A percentile compares a stretch with the other conserved stretches of the same genome.
Conservation (phyloP, 2,329 filamentous ascomycete species). For the Talaromyces amestolkiae region DNA sequence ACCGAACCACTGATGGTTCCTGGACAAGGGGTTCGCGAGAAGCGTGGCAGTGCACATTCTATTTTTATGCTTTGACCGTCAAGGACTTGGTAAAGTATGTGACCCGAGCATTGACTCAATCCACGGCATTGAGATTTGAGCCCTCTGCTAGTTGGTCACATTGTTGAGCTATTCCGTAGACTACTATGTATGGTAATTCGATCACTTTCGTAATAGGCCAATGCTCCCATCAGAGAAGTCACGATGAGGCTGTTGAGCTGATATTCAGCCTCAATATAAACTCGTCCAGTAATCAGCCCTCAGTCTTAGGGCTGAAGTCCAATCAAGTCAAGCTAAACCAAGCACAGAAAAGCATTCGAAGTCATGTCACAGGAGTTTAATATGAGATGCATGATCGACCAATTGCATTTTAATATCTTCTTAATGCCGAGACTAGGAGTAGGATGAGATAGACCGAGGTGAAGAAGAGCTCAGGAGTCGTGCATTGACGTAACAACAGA, state of each 20-base stretch:
- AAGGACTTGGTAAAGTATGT: neutral
- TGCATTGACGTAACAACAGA: neutral
- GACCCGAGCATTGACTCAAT: neutral
- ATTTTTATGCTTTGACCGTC: conserved; percentile 10
- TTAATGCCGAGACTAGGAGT: too few species aligned
- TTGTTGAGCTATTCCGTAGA: neutral
- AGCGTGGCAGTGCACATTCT: conserved; percentile 16
- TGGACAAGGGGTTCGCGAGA: neutral
- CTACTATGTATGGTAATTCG: neutral
- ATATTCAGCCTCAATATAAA: neutral
- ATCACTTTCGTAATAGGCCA: neutral
- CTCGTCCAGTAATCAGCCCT: neutral
- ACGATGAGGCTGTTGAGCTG: neutral
- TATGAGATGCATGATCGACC: neutral
- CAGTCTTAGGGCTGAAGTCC: neutral
- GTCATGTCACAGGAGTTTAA: neutral
- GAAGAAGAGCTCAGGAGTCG: neutral
- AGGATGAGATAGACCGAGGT: neutral
- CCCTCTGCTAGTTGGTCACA: neutral
- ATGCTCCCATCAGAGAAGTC: neutral
- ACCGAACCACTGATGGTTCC: neutral
- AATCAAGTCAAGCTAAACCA: neutral
- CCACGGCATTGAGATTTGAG: neutral
- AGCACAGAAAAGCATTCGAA: neutral
- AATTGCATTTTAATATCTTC: too few species aligned